Base-by-base conservation (phyloP, 139 green algal genomes). In the Spirogloea muscicola region DNA sequence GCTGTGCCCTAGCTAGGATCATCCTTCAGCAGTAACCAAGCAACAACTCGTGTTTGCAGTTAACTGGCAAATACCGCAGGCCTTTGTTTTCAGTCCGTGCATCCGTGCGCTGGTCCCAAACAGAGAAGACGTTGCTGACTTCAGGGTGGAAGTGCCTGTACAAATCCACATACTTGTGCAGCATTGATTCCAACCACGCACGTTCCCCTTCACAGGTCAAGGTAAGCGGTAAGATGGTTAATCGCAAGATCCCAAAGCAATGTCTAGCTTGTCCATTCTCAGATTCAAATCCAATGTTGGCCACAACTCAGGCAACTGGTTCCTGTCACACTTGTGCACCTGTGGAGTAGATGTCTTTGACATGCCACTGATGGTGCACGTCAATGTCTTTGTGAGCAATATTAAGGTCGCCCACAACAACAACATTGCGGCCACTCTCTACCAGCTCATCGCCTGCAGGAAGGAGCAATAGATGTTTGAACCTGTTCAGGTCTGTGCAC, bases 381-480 rank as follows among this genome's bases (percentile, higher is more conserved):
- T 74, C 68, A 72, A 38, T 36, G 18, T 81, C n/a, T 1, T 13
- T 34, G 44, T 65, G 62, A 18, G 79, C 49, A n/a, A 85, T 27
- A 61, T 85, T 85, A 7, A 85, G 7, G 52, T 85, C 80, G 33
- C 80, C 80, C 3, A 65, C 79, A 21, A 85, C 37, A 4, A 85
- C 33, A 13, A 85, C 77, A 48, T 84, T 27, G 25, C 33, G 42
- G 13, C 77, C 77, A 25, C 6, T 31, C 25, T 6, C 21, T 31
- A 70, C 36, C 40, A 83, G 18, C 51, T 75, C 68, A 3, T 76
- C 58, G 6, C 5, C 68, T 77, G 59, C 68, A 63, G n/a, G 40
- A 10, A 78, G 25, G 10, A 13, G 25, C 58, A 55, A 10, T 75
- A 13, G 13, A 72, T 16, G 18, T 13, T 25, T 16, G 13, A 48